A percentile compares a stretch with the other conserved stretches of the same genome.
Conservation (phyloP, 2,329 filamentous ascomycete species). For the Uncinocarpus reesii region DNA sequence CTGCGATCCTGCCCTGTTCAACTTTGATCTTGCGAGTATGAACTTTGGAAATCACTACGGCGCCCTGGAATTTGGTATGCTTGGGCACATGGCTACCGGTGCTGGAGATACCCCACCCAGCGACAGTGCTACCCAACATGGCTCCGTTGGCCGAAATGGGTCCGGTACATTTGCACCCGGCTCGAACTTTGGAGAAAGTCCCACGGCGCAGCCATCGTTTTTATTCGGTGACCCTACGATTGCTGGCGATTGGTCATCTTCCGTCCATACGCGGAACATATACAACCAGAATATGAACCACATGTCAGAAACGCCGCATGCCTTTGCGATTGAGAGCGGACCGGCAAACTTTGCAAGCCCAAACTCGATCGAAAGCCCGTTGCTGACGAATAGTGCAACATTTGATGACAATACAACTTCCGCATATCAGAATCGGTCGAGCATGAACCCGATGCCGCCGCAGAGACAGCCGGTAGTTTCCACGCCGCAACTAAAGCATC, state of each 20-base stretch:
- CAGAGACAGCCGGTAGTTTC: conserved; percentile 32
- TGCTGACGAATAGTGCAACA: conserved; percentile 32
- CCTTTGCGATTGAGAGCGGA: conserved; percentile 53
- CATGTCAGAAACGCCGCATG: conserved; percentile 42
- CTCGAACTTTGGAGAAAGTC: conserved; percentile 38
- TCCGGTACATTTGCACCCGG: conserved; percentile 31
- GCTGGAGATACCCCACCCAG: conserved; percentile 68
- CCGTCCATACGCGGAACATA: conserved; percentile 20
- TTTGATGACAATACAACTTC: conserved; percentile 33
- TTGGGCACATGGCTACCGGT: conserved; percentile 90
- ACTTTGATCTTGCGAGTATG: conserved; percentile 86
- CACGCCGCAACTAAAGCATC: conserved; percentile 35
- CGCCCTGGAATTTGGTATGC: conserved; percentile 88
- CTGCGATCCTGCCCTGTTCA: conserved; percentile 84
- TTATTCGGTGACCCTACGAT: conserved; percentile 39
- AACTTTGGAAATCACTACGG: conserved; percentile 96
- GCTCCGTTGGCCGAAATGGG: conserved; percentile 37
- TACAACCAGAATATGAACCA: conserved; percentile 34
- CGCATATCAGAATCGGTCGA: conserved; percentile 22
- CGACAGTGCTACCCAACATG: conserved; percentile 45
- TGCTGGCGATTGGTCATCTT: conserved; percentile 33
- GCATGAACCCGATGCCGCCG: conserved; percentile 21
- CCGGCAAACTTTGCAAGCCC: conserved; percentile 48
- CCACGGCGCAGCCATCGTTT: conserved; percentile 35
- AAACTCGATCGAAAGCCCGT: conserved; percentile 47